Evolutionary conservation across 257 asterid genomes (phyloP), one percentile per base, ranked within the genome.

Genomic region (Rehmannia glutinosa): DNA sequence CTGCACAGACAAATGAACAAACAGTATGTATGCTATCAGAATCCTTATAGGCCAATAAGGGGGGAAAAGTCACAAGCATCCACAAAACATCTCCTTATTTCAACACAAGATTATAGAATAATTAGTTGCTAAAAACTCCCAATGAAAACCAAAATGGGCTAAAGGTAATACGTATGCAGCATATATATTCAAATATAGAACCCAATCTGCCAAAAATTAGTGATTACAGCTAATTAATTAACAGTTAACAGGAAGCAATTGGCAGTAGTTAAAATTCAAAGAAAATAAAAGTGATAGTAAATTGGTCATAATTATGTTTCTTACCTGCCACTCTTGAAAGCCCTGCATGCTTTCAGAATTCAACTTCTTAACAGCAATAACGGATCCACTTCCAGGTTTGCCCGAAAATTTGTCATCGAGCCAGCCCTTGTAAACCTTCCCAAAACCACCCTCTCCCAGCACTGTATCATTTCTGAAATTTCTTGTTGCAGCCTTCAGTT

Each of bases 371-470:
- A 92, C 94, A 50, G 98, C 98, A 71, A 89, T 63, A 2, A 77
- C 80, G 4, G 88, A 47, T 28, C 87, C 86, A 27, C 70, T 75
- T 2, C 72, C 80, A 24, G 66, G 7, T n/a, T n/a, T n/a, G n/a
- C 78, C 62, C 0, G 82, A 28, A 47, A 78, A 71, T 76, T 78
- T 86, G 15, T 83, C 88, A 12, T 88, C 95, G 2, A 92, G 79
- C 95, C 92, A 92, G 17, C 98, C 98, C 69, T 87, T 92, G 87
- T 84, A 87, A 28, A 92, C 98, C 35, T 79, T 92, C 1, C 98
- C 98, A 69, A 92, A 92, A 16, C 97, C 98, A n/a, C 98, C 98
- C 63, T 89, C 98, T 21, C 97, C 98, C 9, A 92, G 80, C 59
- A 92, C 89, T 0, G 90, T 82, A 69, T 89, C 95, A 27, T n/a